phyloP scores from a whole-genome alignment of 2,329 filamentous ascomycete species.

The Calonectria hawksworthii region DNA sequence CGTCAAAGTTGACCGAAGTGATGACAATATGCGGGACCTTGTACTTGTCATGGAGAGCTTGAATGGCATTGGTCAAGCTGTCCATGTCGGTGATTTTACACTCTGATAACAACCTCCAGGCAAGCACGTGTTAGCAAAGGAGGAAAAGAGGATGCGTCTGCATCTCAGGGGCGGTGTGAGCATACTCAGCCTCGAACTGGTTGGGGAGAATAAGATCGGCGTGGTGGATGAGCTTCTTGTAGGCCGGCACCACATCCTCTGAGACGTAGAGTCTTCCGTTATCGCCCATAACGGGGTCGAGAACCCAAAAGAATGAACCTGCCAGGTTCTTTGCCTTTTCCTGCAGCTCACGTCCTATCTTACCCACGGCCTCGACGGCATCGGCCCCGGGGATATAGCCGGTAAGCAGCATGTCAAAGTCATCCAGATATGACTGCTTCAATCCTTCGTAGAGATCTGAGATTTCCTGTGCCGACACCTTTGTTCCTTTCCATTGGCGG shows the following conservation, averaged over 20 bases:
- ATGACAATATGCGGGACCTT: constrained; percentile 90
- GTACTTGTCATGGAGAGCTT: constrained; percentile 81
- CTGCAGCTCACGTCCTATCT: constrained; percentile 86
- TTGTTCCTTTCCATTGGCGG: constrained; percentile 87
- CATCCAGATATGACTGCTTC: constrained; percentile 84
- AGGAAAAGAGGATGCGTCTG: background rate
- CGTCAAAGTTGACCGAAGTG: constrained; percentile 83
- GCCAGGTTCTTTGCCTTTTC: constrained; percentile 72
- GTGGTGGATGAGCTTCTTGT: constrained; percentile 82
- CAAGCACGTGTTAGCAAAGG: constrained; percentile 11
- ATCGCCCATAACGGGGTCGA: constrained; percentile 99
- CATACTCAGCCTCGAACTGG: constrained; percentile 96
- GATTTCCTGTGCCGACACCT: constrained; percentile 86
- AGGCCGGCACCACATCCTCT: constrained; percentile 91
- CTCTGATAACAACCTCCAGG: constrained; percentile 81
- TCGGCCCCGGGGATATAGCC: constrained; percentile 94
- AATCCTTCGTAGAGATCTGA: constrained; percentile 87
- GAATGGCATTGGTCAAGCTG: constrained; percentile 81
- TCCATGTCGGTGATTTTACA: constrained; percentile 83
- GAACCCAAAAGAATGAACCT: constrained; percentile 93
- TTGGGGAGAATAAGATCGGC: constrained; percentile 96
- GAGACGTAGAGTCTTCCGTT: constrained; percentile 93
- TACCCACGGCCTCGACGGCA: constrained; percentile 85
- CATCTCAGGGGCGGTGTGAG: constrained; percentile 28
- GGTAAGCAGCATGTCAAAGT: constrained; percentile 94